A percentile compares a stretch with the other conserved stretches of the same genome.
Evolutionary conservation across 305 asterid species (phyloP).

Genomic region (Solanum hybrid): DNA sequence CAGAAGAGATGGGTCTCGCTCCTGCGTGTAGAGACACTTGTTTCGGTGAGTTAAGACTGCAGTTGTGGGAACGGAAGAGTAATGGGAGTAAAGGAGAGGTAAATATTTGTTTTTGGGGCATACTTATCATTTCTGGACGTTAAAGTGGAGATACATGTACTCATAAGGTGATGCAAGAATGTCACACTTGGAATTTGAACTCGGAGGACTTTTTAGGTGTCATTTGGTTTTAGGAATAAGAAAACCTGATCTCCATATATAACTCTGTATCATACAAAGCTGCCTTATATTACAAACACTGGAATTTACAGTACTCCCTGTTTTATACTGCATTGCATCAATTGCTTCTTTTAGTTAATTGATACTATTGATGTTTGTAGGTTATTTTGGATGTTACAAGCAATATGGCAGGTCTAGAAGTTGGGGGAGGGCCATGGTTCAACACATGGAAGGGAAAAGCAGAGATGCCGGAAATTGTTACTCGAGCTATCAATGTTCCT

Average conservation of each 20-base stretch:
- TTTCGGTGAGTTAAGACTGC: conserved; percentile 53
- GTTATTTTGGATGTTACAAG: conserved; percentile 81
- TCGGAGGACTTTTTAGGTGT: background rate
- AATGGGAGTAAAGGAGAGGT: conserved; percentile 85
- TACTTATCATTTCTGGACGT: background rate
- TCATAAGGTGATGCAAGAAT: background rate
- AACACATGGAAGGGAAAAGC: conserved; percentile 45
- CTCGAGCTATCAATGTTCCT: conserved; percentile 48
- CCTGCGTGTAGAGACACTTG: conserved; percentile 93
- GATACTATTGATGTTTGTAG: conserved; percentile 17
- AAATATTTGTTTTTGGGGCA: background rate
- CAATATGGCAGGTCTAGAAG: conserved; percentile 92
- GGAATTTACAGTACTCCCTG: background rate
- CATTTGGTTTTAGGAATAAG: background rate
- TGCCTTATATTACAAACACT: background rate
- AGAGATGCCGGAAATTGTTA: conserved; percentile 47
- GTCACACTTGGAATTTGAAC: background rate
- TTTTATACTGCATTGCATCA: background rate
- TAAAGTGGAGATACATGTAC: background rate
- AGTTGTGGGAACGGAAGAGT: conserved; percentile 47
- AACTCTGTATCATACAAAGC: background rate
- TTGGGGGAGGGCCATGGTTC: conserved; percentile 99
- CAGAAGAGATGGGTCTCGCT: conserved; percentile 74
- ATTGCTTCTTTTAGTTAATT: background rate
- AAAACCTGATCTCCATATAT: background rate